Evolutionary conservation across 371 early-diverging fungal genomes (phyloP).

Genomic region (Mucor racemosus): DNA sequence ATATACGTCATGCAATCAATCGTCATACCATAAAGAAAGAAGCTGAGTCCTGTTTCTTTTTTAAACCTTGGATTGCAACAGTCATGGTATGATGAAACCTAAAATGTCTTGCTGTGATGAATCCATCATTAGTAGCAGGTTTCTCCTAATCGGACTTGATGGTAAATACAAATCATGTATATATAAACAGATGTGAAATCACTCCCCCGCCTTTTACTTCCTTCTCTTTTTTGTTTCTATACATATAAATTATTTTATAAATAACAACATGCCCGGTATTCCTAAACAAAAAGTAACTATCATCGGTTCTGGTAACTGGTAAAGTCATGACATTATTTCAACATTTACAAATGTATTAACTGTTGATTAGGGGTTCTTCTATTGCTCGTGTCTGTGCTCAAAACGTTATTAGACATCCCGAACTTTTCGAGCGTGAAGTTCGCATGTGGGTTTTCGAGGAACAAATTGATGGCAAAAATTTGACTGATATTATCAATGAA

Average conservation of each 20-base stretch:
- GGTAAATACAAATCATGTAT: neutral
- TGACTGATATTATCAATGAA: constrained; percentile 96
- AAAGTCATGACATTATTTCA: constrained; percentile 22
- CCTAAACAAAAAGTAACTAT: constrained; percentile 75
- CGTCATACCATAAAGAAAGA: neutral
- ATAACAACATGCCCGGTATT: neutral
- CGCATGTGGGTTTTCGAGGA: constrained; percentile 98
- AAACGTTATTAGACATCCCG: constrained; percentile 72
- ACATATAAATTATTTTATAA: neutral
- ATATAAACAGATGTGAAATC: neutral
- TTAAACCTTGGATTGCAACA: neutral
- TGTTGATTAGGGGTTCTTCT: constrained; percentile 74
- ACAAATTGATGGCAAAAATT: constrained; percentile 77
- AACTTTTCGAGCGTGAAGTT: constrained; percentile 80
- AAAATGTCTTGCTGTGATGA: neutral
- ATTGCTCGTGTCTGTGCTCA: constrained; percentile 93
- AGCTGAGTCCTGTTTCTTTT: neutral
- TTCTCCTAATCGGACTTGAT: neutral
- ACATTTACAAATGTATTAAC: constrained; percentile 50
- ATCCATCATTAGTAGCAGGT: constrained; percentile 1
- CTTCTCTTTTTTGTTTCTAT: neutral
- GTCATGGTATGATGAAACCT: neutral
- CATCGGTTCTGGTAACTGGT: constrained; percentile 97
- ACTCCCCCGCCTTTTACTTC: neutral
- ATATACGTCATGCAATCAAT: constrained; percentile 2